Evolutionary conservation across 108 stramenopile species (phyloP).

Genomic region (Conticribra guillardii): DNA sequence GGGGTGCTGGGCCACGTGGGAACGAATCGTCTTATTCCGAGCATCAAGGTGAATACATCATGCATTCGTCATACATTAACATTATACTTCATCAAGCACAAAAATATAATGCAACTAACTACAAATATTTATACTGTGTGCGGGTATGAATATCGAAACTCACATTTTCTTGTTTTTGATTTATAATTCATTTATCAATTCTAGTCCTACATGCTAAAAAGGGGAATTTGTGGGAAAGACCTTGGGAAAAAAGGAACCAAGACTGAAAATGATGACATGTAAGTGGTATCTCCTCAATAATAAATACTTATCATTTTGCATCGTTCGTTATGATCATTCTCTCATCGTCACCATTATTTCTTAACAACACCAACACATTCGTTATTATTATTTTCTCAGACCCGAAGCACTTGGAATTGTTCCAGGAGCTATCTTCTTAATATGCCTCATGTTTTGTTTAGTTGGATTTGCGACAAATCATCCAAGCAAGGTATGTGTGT

Average conservation of each 20-base stretch:
- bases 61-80: background rate
- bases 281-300: constrained; percentile 14
- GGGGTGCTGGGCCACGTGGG: constrained; percentile 34
- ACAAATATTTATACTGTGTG: background rate
- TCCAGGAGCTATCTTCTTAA: constrained; percentile 89
- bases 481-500: constrained; percentile 52
- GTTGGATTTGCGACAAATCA: constrained; percentile 85
- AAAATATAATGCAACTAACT: background rate
- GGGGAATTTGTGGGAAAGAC: constrained; percentile 87
- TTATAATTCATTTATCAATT: background rate
- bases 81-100: background rate
- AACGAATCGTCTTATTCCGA: constrained; percentile 47
- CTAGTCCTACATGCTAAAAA: constrained; percentile 65
- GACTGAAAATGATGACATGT: constrained; percentile 61
- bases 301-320: no score
- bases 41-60: constrained; percentile 14
- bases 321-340: background rate
- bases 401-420: constrained; percentile 97
- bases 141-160: background rate
- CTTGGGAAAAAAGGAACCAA: constrained; percentile 86
- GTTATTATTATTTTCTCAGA: constrained; percentile 27
- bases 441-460: constrained; percentile 87
- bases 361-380: background rate
- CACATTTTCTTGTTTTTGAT: background rate
- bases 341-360: background rate